A percentile compares a stretch with the other conserved stretches of the same genome.
Conservation (phyloP, 2,329 filamentous ascomycete species). For the Fusarium subtropicale region DNA sequence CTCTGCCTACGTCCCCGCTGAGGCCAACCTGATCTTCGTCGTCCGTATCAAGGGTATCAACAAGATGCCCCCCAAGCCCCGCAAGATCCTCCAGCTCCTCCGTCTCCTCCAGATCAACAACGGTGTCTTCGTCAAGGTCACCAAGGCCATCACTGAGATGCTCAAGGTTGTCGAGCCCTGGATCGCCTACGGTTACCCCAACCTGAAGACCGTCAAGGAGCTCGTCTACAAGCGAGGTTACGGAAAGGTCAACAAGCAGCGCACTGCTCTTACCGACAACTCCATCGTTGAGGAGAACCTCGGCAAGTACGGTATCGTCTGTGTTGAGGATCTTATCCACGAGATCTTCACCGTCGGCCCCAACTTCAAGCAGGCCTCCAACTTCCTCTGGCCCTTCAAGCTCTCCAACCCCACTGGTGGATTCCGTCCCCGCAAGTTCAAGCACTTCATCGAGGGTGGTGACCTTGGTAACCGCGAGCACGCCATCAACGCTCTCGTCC, state of each 20-base stretch:
- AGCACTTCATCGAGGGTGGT: conserved; percentile 98
- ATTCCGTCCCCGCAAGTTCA: conserved; percentile 97
- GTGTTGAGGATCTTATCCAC: conserved; percentile 99
- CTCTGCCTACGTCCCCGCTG: conserved; percentile 92
- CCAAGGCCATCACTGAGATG: conserved; percentile 98
- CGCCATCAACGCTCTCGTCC: conserved; percentile 94
- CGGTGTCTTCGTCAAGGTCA: conserved; percentile 96
- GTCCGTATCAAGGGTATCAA: conserved; percentile 99
- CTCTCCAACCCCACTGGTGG: conserved; percentile 97
- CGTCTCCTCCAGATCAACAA: conserved; percentile 99
- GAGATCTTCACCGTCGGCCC: conserved; percentile 98
- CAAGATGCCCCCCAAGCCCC: conserved; percentile 99
- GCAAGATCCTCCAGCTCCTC: conserved; percentile 99
- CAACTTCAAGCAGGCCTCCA: conserved; percentile 99
- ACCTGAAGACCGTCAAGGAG: conserved; percentile 99
- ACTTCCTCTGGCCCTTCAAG: conserved; percentile 99
- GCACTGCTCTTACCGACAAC: conserved; percentile 96
- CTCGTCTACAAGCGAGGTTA: conserved; percentile 99
- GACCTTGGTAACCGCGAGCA: conserved; percentile 99
- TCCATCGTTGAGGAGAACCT: conserved; percentile 96
- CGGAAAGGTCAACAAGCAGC: conserved; percentile 99
- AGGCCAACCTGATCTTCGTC: conserved; percentile 97
- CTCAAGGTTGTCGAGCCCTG: conserved; percentile 98
- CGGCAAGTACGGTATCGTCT: conserved; percentile 98
- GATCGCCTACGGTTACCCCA: conserved; percentile 99